Evolutionary conservation across 148 eudicot species (phyloP).

Genomic region (Rhododendron griersonianum): DNA sequence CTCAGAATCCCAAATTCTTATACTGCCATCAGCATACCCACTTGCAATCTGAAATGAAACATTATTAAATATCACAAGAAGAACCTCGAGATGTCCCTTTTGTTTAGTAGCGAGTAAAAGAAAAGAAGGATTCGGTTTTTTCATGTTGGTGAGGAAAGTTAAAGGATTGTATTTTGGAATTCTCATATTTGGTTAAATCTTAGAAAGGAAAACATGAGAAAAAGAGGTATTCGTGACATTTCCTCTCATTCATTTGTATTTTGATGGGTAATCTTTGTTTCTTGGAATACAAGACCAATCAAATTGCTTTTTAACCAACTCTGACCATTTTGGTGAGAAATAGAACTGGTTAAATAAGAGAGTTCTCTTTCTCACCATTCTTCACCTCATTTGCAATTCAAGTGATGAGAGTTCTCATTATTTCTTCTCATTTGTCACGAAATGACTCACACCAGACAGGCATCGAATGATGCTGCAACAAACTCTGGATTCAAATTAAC

Average conservation of each 20-base stretch:
- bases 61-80: not conserved
- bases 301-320: not conserved
- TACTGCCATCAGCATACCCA: slow-evolving; percentile 95
- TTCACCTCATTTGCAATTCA: not conserved
- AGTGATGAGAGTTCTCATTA: not conserved
- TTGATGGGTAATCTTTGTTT: not conserved
- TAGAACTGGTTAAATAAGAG: not conserved
- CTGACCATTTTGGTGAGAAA: not conserved
- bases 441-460: not conserved
- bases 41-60: slow-evolving; percentile 58
- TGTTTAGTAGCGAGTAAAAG: not conserved
- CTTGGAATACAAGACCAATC: not conserved
- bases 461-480: not conserved
- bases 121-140: not conserved
- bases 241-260: not conserved
- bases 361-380: not conserved
- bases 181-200: not conserved
- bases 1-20: slow-evolving; percentile 81
- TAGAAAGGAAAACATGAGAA: not conserved
- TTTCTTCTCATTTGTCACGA: not conserved
- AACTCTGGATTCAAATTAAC: not conserved
- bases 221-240: not conserved
- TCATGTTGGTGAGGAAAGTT: not conserved
- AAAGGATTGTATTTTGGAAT: not conserved
- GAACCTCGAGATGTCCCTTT: not conserved